phyloP scores from a whole-genome alignment of 1,284 basidiomycete species.

The Veloboletus limbatus region DNA sequence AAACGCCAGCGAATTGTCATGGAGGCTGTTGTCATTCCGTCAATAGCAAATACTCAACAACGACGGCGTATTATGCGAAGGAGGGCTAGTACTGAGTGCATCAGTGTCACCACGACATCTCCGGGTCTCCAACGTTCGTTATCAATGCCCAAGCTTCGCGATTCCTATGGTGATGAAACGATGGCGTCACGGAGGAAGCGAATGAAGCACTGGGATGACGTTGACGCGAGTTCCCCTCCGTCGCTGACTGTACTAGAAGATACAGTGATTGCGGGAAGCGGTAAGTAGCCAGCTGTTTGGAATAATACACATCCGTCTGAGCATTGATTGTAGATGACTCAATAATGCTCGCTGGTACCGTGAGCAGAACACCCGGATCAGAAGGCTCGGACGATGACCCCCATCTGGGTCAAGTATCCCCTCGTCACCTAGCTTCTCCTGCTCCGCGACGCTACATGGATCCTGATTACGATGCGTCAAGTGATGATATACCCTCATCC shows the following conservation, averaged over 20 bases:
- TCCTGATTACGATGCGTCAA: conserved; percentile 35
- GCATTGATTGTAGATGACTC: conserved; percentile 40
- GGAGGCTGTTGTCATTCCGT: conserved; percentile 55
- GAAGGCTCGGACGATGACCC: conserved; percentile 58
- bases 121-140: conserved; percentile 26
- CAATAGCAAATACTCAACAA: conserved; percentile 31
- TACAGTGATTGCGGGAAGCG: conserved; percentile 40
- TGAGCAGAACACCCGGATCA: conserved; percentile 2
- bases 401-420: conserved; percentile 62
- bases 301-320: conserved; percentile 11
- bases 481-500: conserved; percentile 43
- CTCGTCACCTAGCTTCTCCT: conserved; percentile 63
- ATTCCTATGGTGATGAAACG: conserved; percentile 15
- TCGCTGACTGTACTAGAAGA: conserved; percentile 34
- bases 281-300: conserved; percentile 32
- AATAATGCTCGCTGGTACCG: conserved; percentile 34
- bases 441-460: conserved; percentile 40
- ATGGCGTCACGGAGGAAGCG: conserved; percentile 21
- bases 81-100: conserved; percentile 20
- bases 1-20: conserved; percentile 50
- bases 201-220: conserved; percentile 22
- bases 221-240: conserved; percentile 24
- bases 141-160: conserved; percentile 25
- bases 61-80: conserved; percentile 19
- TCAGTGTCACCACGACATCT: neutral